A percentile compares a stretch with the other conserved stretches of the same genome.
These are phyloP conservation scores for Anethum foeniculum DNA, from an alignment of 140 eudicot species.

Conservation along the genomic window DNA sequence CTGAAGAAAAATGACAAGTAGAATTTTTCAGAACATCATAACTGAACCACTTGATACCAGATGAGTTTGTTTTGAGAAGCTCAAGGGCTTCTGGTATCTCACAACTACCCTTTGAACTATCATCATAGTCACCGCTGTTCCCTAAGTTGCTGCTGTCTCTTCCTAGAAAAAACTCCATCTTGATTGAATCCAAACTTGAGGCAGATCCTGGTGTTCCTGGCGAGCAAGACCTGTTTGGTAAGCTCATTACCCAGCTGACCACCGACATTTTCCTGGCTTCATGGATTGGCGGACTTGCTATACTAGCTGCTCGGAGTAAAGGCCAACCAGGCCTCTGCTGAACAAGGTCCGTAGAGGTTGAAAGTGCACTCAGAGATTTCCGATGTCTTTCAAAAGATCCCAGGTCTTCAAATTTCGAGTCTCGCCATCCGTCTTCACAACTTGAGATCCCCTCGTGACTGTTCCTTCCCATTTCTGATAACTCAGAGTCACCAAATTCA, in stretches of 20 bases:
- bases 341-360: slow-evolving; percentile 49
- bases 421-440: slow-evolving; percentile 15
- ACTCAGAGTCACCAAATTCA: slow-evolving; percentile 76
- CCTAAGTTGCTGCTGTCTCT: slow-evolving; percentile 23
- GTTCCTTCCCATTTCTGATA: slow-evolving; percentile 46
- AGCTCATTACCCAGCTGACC: slow-evolving; percentile 88
- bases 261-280: slow-evolving; percentile 92
- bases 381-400: slow-evolving; percentile 28
- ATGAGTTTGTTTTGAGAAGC: slow-evolving; percentile 43
- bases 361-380: slow-evolving; percentile 46
- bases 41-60: slow-evolving; percentile 54
- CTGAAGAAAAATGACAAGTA: slow-evolving; percentile 70
- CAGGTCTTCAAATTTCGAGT: slow-evolving; percentile 16
- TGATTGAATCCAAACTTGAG: slow-evolving; percentile 31
- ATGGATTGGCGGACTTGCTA: slow-evolving; percentile 35
- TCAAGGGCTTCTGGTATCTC: slow-evolving; percentile 52
- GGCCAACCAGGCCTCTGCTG: slow-evolving; percentile 99
- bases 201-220: slow-evolving; percentile 50
- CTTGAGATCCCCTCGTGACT: slow-evolving; percentile 35
- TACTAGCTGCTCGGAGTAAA: slow-evolving; percentile 52
- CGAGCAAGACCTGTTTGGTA: slow-evolving; percentile 60
- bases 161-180: slow-evolving; percentile 31
- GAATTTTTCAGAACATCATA: slow-evolving; percentile 52
- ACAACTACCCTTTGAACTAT: slow-evolving; percentile 24
- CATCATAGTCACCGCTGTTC: slow-evolving; percentile 23